phyloP scores from a whole-genome alignment of 2,329 filamentous ascomycete species.

The Beauveria medogensis region DNA sequence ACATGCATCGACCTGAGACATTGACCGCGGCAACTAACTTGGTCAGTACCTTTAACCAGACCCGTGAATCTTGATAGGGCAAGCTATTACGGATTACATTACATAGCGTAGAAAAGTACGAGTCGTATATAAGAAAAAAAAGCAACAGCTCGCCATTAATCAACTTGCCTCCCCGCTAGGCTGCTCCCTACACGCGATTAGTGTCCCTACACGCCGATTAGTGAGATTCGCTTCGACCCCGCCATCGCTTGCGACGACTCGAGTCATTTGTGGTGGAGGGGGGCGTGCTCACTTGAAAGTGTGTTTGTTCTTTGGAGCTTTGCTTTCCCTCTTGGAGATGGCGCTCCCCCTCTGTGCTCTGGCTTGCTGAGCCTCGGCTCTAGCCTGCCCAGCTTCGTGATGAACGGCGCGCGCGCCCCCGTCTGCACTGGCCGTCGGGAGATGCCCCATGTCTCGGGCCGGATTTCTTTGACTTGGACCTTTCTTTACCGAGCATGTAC shows the following conservation, averaged over 20 bases:
- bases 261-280: not conserved
- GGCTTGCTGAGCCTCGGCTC: not conserved
- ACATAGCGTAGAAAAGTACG: not conserved
- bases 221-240: not conserved
- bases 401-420: too few relatives aligned
- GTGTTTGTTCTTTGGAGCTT: not conserved
- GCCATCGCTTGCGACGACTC: not conserved
- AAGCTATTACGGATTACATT: not conserved
- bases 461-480: not conserved
- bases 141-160: not conserved
- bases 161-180: not conserved
- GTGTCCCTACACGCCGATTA: not conserved
- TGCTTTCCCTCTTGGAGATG: too few relatives aligned
- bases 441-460: not conserved
- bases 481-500: not conserved
- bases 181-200: not conserved
- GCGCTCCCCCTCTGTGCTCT: not conserved
- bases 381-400: not conserved
- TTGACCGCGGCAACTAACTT: not conserved
- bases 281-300: not conserved
- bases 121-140: not conserved
- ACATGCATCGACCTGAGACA: constrained; percentile 5
- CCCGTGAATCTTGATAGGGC: not conserved
- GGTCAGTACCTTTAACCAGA: not conserved
- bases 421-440: not conserved